Percentiles rank a stretch among this genome's conserved stretches.
phyloP scores from a whole-genome alignment of 306 rosid genomes.

The Fragaria ananassa region DNA sequence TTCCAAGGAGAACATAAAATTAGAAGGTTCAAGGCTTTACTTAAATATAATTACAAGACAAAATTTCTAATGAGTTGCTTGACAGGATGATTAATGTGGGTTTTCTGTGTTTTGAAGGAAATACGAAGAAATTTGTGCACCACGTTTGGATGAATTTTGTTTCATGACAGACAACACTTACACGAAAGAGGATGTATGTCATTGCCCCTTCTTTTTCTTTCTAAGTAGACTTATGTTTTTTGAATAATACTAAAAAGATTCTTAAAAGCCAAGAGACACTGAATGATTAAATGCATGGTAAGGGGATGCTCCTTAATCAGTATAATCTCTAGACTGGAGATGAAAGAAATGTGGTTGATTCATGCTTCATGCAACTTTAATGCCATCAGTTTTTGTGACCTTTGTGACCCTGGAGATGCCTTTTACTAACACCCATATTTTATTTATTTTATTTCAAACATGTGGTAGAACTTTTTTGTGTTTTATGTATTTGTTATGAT shows the following conservation, averaged over 20 bases:
- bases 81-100: constrained; percentile 1
- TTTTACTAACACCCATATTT: background rate
- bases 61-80: background rate
- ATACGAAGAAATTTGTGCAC: constrained; percentile 65
- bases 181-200: constrained; percentile 55
- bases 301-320: background rate
- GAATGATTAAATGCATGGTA: background rate
- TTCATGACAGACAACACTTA: constrained; percentile 63
- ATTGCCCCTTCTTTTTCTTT: background rate
- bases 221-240: background rate
- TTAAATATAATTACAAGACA: background rate
- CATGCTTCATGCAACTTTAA: background rate
- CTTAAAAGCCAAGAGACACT: background rate
- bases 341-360: background rate
- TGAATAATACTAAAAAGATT: background rate
- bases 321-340: background rate
- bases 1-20: background rate
- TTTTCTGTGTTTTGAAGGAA: constrained; percentile 40
- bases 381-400: background rate
- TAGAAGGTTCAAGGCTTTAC: background rate
- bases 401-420: background rate
- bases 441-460: background rate
- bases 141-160: constrained; percentile 57
- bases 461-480: background rate
- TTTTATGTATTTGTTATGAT: background rate